A percentile compares a stretch with the other conserved stretches of the same genome.
These are phyloP conservation scores for Viola pubescens DNA, from an alignment of 441 rosid genomes.

Conservation along the genomic window DNA sequence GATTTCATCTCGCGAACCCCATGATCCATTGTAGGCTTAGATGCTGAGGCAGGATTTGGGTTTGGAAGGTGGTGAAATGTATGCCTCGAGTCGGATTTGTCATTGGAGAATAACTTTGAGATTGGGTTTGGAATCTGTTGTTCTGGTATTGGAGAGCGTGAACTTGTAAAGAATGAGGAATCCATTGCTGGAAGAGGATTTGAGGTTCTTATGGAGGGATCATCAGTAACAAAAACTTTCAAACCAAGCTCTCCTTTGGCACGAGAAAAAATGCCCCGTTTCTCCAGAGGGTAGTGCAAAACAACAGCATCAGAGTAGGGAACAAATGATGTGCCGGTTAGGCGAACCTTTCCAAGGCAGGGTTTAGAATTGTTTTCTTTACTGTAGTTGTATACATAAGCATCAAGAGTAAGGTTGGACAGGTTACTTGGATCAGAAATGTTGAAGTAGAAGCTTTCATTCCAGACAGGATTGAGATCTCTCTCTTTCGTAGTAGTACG, in stretches of 20 bases:
- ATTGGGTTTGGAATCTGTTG: conserved; percentile 11
- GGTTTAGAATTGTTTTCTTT: conserved; percentile 39
- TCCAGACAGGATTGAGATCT: conserved; percentile 78
- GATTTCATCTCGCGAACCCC: conserved; percentile 45
- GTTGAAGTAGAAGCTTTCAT: conserved; percentile 78
- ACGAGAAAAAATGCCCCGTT: conserved; percentile 42
- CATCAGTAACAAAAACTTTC: conserved; percentile 69
- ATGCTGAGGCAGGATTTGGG: conserved; percentile 19
- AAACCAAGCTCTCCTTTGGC: conserved; percentile 76
- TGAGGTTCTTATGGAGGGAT: conserved; percentile 45
- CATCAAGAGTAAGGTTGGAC: conserved; percentile 52
- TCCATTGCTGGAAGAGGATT: conserved; percentile 47
- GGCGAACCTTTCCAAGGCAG: conserved; percentile 63
- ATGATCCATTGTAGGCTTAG: conserved; percentile 28
- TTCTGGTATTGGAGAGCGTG: conserved; percentile 23
- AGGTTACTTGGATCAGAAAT: conserved; percentile 60
- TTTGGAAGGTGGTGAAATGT: conserved; percentile 52
- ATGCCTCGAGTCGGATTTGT: conserved; percentile 36
- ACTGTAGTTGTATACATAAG: conserved; percentile 39
- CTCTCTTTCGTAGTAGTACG: conserved; percentile 58
- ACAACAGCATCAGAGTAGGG: conserved; percentile 69
- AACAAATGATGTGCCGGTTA: conserved; percentile 71
- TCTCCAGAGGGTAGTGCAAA: conserved; percentile 80
- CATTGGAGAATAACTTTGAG: conserved; percentile 20
- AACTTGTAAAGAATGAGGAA: conserved; percentile 24